Evolutionary conservation across 2,329 filamentous ascomycete species (phyloP).

Genomic region (Cadophora sp.): DNA sequence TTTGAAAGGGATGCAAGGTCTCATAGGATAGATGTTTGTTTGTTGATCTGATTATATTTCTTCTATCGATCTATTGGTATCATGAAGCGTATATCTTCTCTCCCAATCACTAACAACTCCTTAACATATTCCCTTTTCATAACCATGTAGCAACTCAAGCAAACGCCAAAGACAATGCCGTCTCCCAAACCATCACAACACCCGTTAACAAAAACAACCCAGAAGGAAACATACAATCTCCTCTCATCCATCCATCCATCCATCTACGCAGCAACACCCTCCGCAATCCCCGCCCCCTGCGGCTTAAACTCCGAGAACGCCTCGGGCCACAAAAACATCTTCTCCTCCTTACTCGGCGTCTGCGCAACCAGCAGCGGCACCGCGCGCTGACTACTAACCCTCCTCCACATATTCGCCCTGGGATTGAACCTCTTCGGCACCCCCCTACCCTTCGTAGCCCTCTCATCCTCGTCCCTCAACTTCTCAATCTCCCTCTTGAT

Average conservation of each 20-base stretch:
- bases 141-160: background rate
- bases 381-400: conserved; percentile 63
- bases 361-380: conserved; percentile 56
- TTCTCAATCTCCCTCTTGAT: conserved; percentile 65
- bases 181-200: conserved; percentile 4
- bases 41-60: background rate
- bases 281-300: conserved; percentile 28
- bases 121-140: background rate
- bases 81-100: background rate
- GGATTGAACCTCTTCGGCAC: conserved; percentile 69
- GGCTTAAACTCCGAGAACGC: conserved; percentile 54
- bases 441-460: conserved; percentile 65
- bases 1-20: too few relatives aligned
- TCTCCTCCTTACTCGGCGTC: conserved; percentile 63
- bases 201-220: background rate
- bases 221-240: background rate
- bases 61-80: conserved; percentile 3
- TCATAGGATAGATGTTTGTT: too few relatives aligned
- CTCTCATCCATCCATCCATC: background rate
- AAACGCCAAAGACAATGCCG: conserved; percentile 25
- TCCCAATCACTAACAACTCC: background rate
- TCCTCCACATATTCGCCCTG: conserved; percentile 71
- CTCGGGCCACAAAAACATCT: conserved; percentile 68
- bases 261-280: conserved; percentile 34
- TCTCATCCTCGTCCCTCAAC: conserved; percentile 64